These are phyloP conservation scores for Obba rivulosa DNA, from an alignment of 768 basidiomycete species.

Conservation along the genomic window DNA sequence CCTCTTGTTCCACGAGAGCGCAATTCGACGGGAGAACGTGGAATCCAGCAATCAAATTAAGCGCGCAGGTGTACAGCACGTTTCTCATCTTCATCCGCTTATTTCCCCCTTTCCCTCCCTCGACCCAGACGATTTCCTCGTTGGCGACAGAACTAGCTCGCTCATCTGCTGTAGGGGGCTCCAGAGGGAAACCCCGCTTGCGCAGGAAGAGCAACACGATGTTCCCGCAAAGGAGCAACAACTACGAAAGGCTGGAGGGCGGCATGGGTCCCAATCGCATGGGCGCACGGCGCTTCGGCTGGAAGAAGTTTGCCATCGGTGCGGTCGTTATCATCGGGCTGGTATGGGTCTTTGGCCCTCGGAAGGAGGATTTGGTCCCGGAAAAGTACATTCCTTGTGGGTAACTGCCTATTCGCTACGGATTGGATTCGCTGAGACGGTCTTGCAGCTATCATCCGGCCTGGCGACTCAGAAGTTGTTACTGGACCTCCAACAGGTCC, in stretches of 20 bases:
- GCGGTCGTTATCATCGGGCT: constrained; percentile 50
- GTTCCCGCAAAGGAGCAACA: constrained; percentile 32
- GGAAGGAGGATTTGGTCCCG: constrained; percentile 24
- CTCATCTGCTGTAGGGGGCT: constrained; percentile 3
- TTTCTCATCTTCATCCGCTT: too few relatives aligned
- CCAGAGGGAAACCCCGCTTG: background rate
- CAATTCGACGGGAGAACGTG: too few relatives aligned
- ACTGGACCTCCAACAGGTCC: constrained; percentile 1
- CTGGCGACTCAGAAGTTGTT: constrained; percentile 4
- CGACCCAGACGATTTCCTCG: too few relatives aligned
- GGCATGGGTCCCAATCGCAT: constrained; percentile 47
- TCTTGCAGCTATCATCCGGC: constrained; percentile 10
- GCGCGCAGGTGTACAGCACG: too few relatives aligned
- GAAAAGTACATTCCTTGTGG: constrained; percentile 25
- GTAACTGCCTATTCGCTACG: background rate
- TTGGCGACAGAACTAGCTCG: background rate
- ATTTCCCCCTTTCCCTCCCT: too few relatives aligned
- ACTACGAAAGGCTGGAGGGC: constrained; percentile 58
- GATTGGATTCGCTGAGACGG: background rate
- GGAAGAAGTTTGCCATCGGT: constrained; percentile 66
- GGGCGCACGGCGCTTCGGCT: constrained; percentile 28
- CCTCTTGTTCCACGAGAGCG: too few relatives aligned
- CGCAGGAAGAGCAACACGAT: constrained; percentile 17
- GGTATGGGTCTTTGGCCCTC: constrained; percentile 65
- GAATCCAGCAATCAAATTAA: too few relatives aligned